Evolutionary conservation across 345 rosid species (phyloP), one percentile per base, ranked within the genome.

Genomic region (Gossypium australe): DNA sequence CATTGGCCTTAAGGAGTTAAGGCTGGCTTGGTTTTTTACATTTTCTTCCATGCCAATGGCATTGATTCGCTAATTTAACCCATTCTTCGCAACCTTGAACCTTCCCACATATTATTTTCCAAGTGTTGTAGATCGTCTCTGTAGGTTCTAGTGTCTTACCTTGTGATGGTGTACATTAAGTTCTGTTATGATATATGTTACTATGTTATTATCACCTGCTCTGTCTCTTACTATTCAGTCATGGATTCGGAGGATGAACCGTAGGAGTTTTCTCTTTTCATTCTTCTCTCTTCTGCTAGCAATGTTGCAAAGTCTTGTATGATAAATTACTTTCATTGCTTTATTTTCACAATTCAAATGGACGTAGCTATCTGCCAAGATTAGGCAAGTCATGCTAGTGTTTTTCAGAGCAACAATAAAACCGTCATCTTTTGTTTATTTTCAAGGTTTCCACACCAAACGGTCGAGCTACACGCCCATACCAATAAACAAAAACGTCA

Each of bases 81-180:
- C 68, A 69, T 77, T 78, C 80, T 72, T 63, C 74, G 51, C 60
- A 34, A 67, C 74, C 56, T 22, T 56, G 60, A 34, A 71, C 71
- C 29, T 22, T 44, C 44, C 47, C 25, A 58, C 58, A 55, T n/a
- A 49, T 61, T 58, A 67, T 45, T 25, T 72, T 41, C 70, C 73
- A 60, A 79, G 74, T 58, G 60, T 65, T 57, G 16, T 70, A 70
- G 81, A 58, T 59, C 60, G 48, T 67, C 52, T 25, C 34, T 43
- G 44, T 62, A 16, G 78, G 48, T 60, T 56, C 75, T 69, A 70
- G 80, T 75, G 13, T 77, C 52, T 34, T 70, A 49, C 55, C 44
- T 60, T 49, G 80, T 77, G 75, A 74, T 79, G 80, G 75, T 86
- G 86, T 86, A 86, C 78, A 83, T 83, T 47, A 71, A 69, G 62